Percentiles rank a stretch among this genome's conserved stretches.
These are phyloP conservation scores for Boletus insuetus DNA, from an alignment of 768 basidiomycete genomes.

Conservation along the genomic window DNA sequence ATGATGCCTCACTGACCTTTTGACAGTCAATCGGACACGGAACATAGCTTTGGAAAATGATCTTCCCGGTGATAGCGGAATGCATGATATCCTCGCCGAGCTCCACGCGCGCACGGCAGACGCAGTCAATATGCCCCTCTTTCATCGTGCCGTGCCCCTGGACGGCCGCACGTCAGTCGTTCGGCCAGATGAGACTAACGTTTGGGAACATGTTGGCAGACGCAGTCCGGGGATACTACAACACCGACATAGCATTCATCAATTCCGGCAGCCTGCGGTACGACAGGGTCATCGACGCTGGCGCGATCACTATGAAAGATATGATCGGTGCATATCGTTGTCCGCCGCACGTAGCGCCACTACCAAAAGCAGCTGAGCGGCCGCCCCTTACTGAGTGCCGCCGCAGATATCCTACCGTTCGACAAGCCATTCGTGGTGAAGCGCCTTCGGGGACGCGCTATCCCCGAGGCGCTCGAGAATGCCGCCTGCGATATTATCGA, in stretches of 20 bases:
- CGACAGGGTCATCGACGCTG: constrained; percentile 6
- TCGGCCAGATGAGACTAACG: background rate
- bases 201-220: constrained; percentile 10
- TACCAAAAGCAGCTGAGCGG: background rate
- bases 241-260: constrained; percentile 14
- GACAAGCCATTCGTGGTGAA: constrained; percentile 7
- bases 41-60: constrained; percentile 2
- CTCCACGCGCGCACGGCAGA: background rate
- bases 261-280: constrained; percentile 2
- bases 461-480: constrained; percentile 11
- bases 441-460: background rate
- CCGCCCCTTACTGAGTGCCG: background rate
- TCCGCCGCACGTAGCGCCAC: background rate
- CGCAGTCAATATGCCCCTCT: background rate
- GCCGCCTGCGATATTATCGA: constrained; percentile 6
- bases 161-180: background rate
- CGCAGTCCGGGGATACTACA: constrained; percentile 19
- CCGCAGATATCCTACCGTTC: constrained; percentile 1
- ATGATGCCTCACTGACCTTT: background rate
- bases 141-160: constrained; percentile 3
- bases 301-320: constrained; percentile 5
- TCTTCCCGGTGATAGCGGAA: constrained; percentile 6
- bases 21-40: constrained; percentile 1
- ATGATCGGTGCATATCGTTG: constrained; percentile 11
- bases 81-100: background rate